Base-by-base conservation (phyloP, 2,329 filamentous ascomycete species). In the Phoma sp. region DNA sequence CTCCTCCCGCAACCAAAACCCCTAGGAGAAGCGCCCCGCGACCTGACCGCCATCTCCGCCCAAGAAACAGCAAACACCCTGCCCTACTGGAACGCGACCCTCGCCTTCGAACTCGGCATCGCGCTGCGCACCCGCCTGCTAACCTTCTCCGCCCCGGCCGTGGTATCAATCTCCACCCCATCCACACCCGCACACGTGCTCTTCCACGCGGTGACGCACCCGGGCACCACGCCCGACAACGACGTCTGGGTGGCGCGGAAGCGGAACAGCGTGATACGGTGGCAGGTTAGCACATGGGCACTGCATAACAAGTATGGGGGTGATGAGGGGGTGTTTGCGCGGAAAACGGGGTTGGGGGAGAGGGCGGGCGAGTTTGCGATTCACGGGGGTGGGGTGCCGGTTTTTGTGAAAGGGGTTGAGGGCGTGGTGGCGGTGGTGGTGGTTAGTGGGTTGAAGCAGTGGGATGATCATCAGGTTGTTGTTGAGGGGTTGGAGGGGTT, bases 401-500 rank as follows among this genome's bases (percentile, higher is more conserved):
- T 94, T 21, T 80, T 84, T 6, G 89, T 93, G 8, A 77, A 76
- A 48, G 86, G 87, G 0, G 88, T 92, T 1, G 89, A 92, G 75
- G 88, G 88, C 0, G 76, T 91, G 4, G 87, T 92, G 13, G 90
- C 84, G 0, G 87, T 92, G 2, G 84, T 91, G 4, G 85, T 92
- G 13, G 90, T 94, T 2, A 90, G 87, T 73, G 90, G 90, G 9
- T 74, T 94, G 74, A 89, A 87, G 81, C 89, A 92, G 77, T 82
- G 89, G 69, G 84, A 92, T 77, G 90, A 94, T 75, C 90, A 94
- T 74, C 86, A 85, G 25, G 86, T 92, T 43, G 86, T 93, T 70
- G 82, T 89, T 1, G 88, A 92, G 71, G 65, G 63, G 58, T 44
- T 69, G 59, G 59, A 36, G 7, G 59, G 51, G 19, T 29, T 69